These are phyloP conservation scores for Gossypium bickii DNA, from an alignment of 345 rosid genomes.

Conservation along the genomic window DNA sequence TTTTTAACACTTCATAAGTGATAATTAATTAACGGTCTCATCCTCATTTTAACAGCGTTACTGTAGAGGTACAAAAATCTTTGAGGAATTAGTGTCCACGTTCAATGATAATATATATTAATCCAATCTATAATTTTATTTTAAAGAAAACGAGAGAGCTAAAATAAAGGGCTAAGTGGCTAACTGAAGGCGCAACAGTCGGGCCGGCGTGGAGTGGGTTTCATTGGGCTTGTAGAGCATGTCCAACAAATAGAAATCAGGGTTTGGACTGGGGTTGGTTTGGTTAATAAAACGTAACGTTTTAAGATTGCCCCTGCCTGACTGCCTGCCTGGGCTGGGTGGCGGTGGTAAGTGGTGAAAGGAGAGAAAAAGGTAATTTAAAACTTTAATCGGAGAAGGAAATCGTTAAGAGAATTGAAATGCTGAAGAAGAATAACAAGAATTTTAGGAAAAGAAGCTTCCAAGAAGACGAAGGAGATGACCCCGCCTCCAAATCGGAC, in stretches of 20 bases:
- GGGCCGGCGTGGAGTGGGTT: background rate
- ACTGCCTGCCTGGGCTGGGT: background rate
- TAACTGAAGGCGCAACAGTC: too few species aligned
- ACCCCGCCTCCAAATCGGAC: slow-evolving; percentile 28
- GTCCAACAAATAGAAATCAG: background rate
- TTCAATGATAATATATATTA: too few species aligned
- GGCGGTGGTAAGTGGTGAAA: background rate
- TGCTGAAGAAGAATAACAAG: slow-evolving; percentile 33
- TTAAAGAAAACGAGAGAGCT: too few species aligned
- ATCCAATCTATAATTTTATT: too few species aligned
- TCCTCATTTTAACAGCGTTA: too few species aligned
- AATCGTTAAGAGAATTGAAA: background rate
- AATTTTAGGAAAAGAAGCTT: slow-evolving; percentile 67
- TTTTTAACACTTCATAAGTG: too few species aligned
- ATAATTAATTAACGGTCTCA: too few species aligned
- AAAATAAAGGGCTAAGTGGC: too few species aligned
- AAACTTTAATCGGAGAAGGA: background rate
- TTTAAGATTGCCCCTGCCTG: background rate
- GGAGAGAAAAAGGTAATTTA: background rate
- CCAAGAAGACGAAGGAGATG: slow-evolving; percentile 50
- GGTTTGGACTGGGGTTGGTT: background rate
- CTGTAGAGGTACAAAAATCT: too few species aligned
- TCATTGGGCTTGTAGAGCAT: background rate
- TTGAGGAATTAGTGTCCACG: too few species aligned
- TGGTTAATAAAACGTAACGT: background rate